Evolutionary conservation across 2,329 filamentous ascomycete species (phyloP), one percentile per base, ranked within the genome.

Genomic region (Fusarium nodosum): DNA sequence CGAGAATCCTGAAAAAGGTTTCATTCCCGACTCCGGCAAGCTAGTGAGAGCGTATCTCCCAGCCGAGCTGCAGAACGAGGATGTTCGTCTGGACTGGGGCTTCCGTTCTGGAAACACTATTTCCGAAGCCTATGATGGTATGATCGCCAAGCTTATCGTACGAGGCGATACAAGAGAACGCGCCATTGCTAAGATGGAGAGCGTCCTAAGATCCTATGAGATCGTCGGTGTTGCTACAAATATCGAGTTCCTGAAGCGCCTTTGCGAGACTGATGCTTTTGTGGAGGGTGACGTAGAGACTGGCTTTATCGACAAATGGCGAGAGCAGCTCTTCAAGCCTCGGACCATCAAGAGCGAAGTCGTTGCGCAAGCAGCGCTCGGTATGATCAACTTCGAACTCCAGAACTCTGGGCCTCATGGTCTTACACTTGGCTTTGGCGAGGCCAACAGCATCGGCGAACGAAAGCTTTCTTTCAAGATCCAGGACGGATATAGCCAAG

Each of bases 61-160:
- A 0, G 80, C 34, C 78, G 82, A 50, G 82, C 86, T 8, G 87
- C 88, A 72, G 28, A 72, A 54, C 38, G 86, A 91, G 1, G 91
- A 94, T 68, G 87, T 98, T 33, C 90, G 96, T 41, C 94, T 99
- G 69, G 96, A 99, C 76, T 94, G 94, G 46, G 96, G 96, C 2
- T 98, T 98, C 78, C 88, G 94, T 30, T 87, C 94, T 72, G 96
- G 96, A 28, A 95, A 97, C 77, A 93, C 93, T 67, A 93, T 99
- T 4, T 97, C 94, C 0, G 93, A 95, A 61, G 93, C 96, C 56
- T 99, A 99, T 79, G 96, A 99, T 74, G 96, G 96, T 30, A 99
- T 99, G 96, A 97, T 99, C 72, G 93, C 96, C 45, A 99, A 99
- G 82, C 87, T 99, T 54, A 99, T 99, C 73, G 93, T 98, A 8